Percentiles rank a stretch among this genome's conserved stretches.
phyloP scores from a whole-genome alignment of 345 rosid genomes.

The Raphanus sativus region DNA sequence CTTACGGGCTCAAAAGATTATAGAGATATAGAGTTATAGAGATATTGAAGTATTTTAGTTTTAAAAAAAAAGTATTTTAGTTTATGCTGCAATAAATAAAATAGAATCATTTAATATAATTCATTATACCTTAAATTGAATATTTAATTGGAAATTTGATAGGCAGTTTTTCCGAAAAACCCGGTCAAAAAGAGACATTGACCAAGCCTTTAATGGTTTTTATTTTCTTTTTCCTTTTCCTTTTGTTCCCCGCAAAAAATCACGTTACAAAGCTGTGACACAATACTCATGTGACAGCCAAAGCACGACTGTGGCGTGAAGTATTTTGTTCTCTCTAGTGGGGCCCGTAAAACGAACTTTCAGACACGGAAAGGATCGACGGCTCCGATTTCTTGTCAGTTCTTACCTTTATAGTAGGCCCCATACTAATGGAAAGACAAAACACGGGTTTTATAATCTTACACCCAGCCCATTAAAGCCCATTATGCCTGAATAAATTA shows the following conservation, averaged over 20 bases:
- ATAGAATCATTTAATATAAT: conserved; percentile 13
- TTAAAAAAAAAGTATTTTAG: too few species aligned
- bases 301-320: conserved; percentile 36
- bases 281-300: conserved; percentile 29
- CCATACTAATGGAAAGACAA: not conserved
- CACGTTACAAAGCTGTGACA: conserved; percentile 30
- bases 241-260: conserved; percentile 15
- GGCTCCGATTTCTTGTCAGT: conserved; percentile 39
- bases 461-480: conserved; percentile 6
- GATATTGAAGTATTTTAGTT: not conserved
- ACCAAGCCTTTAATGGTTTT: conserved; percentile 16
- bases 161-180: conserved; percentile 31
- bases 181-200: conserved; percentile 39
- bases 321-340: not conserved
- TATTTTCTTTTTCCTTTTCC: not conserved
- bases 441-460: not conserved
- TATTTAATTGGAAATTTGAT: conserved; percentile 30
- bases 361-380: conserved; percentile 31
- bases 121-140: conserved; percentile 32
- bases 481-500: not conserved
- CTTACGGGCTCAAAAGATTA: not conserved
- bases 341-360: conserved; percentile 34
- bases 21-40: too few species aligned
- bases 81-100: not conserved
- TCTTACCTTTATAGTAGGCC: not conserved